These are phyloP conservation scores for Phytopythium delawarense DNA, from an alignment of 352 stramenopile species.

Conservation along the genomic window DNA sequence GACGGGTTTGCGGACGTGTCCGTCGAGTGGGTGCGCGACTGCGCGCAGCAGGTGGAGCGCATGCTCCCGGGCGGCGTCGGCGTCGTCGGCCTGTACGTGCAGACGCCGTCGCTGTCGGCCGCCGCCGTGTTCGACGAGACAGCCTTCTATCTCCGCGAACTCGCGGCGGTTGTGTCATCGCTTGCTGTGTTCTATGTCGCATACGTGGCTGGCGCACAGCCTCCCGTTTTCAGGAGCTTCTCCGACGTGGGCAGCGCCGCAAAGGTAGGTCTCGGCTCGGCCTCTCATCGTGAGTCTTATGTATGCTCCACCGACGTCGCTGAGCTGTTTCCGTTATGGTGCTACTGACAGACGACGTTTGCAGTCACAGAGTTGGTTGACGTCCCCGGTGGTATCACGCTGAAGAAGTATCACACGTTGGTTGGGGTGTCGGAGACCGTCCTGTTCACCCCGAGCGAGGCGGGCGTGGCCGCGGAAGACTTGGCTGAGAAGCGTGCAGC, in stretches of 20 bases:
- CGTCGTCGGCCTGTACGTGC: conserved; percentile 58
- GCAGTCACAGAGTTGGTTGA: not conserved
- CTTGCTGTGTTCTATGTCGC: conserved; percentile 36
- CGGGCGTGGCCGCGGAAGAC: not conserved
- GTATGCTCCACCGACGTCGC: not conserved
- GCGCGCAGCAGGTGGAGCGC: conserved; percentile 64
- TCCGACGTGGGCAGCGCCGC: not conserved
- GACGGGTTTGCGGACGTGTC: conserved; percentile 48
- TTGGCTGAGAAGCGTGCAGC: conserved; percentile 33
- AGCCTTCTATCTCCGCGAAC: conserved; percentile 50
- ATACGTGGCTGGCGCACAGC: conserved; percentile 25
- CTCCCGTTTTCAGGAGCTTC: conserved; percentile 14
- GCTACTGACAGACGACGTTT: not conserved
- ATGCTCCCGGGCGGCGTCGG: conserved; percentile 53
- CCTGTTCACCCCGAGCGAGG: conserved; percentile 14
- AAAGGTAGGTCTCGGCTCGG: not conserved
- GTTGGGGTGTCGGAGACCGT: conserved; percentile 46
- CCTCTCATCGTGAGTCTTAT: not conserved
- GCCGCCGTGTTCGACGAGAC: conserved; percentile 27
- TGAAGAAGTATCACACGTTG: conserved; percentile 32
- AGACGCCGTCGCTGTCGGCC: conserved; percentile 18
- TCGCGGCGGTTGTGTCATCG: conserved; percentile 24
- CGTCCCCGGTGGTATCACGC: conserved; percentile 7
- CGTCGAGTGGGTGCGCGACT: conserved; percentile 58
- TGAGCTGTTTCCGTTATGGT: not conserved